Evolutionary conservation across 495 filamentous ascomycete species (phyloP).

Genomic region (Pseudevernia furfuracea): DNA sequence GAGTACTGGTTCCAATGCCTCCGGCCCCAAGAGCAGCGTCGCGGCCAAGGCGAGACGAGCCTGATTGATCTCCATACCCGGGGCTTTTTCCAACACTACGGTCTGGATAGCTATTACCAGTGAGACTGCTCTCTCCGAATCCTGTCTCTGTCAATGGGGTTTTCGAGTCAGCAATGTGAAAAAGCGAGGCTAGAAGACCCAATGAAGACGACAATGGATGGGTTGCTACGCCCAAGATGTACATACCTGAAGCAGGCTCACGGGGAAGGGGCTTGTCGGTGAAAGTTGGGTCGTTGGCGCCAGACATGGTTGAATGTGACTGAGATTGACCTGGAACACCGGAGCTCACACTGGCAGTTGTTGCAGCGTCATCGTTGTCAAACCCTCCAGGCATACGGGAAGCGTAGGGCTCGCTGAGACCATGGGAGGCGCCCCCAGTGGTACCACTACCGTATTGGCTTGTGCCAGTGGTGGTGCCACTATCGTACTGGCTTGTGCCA

Average conservation of each 20-base stretch:
- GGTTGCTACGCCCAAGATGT: not conserved
- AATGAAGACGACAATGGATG: not conserved
- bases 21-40: constrained; percentile 21
- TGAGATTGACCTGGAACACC: constrained; percentile 36
- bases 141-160: not conserved
- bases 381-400: constrained; percentile 26
- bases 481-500: constrained; percentile 1
- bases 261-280: constrained; percentile 44
- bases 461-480: constrained; percentile 7
- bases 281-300: constrained; percentile 32
- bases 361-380: constrained; percentile 25
- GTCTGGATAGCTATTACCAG: constrained; percentile 20
- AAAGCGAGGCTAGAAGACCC: not conserved
- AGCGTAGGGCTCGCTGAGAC: constrained; percentile 14
- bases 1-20: constrained; percentile 11
- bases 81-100: constrained; percentile 16
- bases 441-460: constrained; percentile 6
- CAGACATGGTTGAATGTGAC: constrained; percentile 20
- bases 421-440: constrained; percentile 5
- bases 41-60: constrained; percentile 16
- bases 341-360: constrained; percentile 43
- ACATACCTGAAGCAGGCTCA: constrained; percentile 21
- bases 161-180: not conserved
- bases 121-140: constrained; percentile 6
- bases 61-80: not conserved